A percentile compares a stretch with the other conserved stretches of the same genome.
These are phyloP conservation scores for Mytilinidion resinicola DNA, from an alignment of 495 filamentous ascomycete genomes.

Conservation along the genomic window DNA sequence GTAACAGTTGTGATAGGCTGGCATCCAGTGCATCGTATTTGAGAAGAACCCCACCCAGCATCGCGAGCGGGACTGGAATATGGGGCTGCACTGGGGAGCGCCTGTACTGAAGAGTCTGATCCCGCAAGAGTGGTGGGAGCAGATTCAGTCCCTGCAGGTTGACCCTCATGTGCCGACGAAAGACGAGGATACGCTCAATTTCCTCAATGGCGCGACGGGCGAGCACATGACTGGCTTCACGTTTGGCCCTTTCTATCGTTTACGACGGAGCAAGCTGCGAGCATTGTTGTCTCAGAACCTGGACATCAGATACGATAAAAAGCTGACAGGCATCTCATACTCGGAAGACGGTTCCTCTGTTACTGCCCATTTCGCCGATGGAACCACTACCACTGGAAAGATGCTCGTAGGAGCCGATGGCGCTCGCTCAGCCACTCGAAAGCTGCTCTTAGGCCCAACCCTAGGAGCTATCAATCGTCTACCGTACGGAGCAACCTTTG, in stretches of 20 bases:
- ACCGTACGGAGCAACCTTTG: conserved; percentile 22
- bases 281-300: conserved; percentile 37
- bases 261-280: conserved; percentile 43
- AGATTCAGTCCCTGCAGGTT: conserved; percentile 40
- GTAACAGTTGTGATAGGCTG: conserved; percentile 34
- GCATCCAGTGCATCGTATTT: conserved; percentile 45
- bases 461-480: conserved; percentile 24
- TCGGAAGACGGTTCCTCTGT: conserved; percentile 25
- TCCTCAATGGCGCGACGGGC: conserved; percentile 47
- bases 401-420: conserved; percentile 43
- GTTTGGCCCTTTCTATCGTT: conserved; percentile 40
- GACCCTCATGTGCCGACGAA: conserved; percentile 34
- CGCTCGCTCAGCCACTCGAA: conserved; percentile 38
- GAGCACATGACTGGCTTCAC: conserved; percentile 33
- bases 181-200: conserved; percentile 33
- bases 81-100: conserved; percentile 50
- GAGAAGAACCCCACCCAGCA: conserved; percentile 41
- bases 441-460: conserved; percentile 34
- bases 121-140: conserved; percentile 32
- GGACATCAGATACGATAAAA: conserved; percentile 37
- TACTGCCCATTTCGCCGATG: conserved; percentile 38
- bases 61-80: conserved; percentile 52
- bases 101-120: conserved; percentile 38
- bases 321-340: conserved; percentile 19
- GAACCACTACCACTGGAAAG: conserved; percentile 32